These are phyloP conservation scores for Fusarium sp. DNA, from an alignment of 2,329 filamentous ascomycete genomes.

Conservation along the genomic window DNA sequence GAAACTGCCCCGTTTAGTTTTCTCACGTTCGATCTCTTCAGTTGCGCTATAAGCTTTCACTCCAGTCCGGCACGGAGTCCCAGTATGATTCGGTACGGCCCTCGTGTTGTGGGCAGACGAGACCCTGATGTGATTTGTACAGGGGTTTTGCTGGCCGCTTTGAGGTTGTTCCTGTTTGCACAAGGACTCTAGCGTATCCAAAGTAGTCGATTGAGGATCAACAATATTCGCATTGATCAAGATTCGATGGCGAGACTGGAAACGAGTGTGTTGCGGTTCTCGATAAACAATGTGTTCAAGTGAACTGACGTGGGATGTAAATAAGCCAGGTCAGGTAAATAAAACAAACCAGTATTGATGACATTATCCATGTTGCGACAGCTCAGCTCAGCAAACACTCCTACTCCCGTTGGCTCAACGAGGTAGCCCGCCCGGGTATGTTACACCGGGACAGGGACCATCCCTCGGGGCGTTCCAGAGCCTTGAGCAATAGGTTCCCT, in stretches of 20 bases:
- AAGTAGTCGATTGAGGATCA: slow-evolving; percentile 6
- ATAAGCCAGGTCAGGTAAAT: slow-evolving; percentile 27
- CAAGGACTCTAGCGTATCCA: slow-evolving; percentile 29
- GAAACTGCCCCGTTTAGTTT: slow-evolving; percentile 4
- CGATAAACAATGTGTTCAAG: slow-evolving; percentile 28
- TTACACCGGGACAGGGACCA: slow-evolving; percentile 14
- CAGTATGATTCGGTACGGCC: neutral
- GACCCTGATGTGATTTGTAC: slow-evolving; percentile 26
- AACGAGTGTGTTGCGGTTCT: slow-evolving; percentile 33
- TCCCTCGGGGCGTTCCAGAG: slow-evolving; percentile 11
- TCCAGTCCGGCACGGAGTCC: neutral
- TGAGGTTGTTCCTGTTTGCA: slow-evolving; percentile 30
- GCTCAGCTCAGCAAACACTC: slow-evolving; percentile 31
- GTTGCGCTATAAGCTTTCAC: slow-evolving; percentile 16
- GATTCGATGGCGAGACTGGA: slow-evolving; percentile 8
- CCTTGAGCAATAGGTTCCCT: neutral
- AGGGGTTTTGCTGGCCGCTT: slow-evolving; percentile 35
- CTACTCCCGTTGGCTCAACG: slow-evolving; percentile 32
- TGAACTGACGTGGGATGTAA: slow-evolving; percentile 8
- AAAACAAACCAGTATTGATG: slow-evolving; percentile 30
- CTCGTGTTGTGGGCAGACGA: slow-evolving; percentile 21
- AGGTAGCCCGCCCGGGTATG: neutral
- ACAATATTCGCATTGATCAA: slow-evolving; percentile 17
- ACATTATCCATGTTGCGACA: slow-evolving; percentile 46
- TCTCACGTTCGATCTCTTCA: slow-evolving; percentile 9